phyloP scores from a whole-genome alignment of 805 yeast genomes.

The Yarrowia hollandica region DNA sequence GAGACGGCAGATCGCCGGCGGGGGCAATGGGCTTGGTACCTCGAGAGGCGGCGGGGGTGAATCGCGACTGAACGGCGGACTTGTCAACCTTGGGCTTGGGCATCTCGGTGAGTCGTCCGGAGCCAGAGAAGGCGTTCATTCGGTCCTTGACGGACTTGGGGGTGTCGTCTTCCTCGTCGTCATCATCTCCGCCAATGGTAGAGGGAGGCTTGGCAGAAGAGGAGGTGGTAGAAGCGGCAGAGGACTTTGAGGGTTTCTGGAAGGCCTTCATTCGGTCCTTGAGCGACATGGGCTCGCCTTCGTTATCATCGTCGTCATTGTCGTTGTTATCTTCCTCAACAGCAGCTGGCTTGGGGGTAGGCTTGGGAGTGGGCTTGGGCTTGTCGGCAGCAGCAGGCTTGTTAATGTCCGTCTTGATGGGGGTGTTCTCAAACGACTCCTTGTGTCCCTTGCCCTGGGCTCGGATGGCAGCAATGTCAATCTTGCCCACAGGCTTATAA shows the following conservation, averaged over 20 bases:
- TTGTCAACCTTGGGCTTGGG: constrained; percentile 60
- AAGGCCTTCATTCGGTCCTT: constrained; percentile 27
- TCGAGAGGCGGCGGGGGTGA: constrained; percentile 34
- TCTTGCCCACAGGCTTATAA: constrained; percentile 64
- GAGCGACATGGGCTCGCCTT: constrained; percentile 18
- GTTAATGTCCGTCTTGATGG: constrained; percentile 22
- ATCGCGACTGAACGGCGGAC: constrained; percentile 31
- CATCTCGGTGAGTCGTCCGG: constrained; percentile 57
- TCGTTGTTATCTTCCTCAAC: neutral
- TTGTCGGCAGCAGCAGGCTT: constrained; percentile 3
- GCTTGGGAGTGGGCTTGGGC: constrained; percentile 12
- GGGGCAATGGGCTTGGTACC: constrained; percentile 41
- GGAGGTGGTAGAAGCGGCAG: neutral
- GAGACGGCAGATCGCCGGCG: constrained; percentile 45
- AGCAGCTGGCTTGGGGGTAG: constrained; percentile 27
- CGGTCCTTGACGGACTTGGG: constrained; percentile 40
- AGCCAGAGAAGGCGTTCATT: constrained; percentile 42
- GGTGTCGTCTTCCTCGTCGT: constrained; percentile 34
- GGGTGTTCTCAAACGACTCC: constrained; percentile 30
- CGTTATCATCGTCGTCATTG: neutral
- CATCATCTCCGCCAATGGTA: constrained; percentile 12
- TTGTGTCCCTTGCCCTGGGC: constrained; percentile 41
- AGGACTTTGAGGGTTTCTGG: constrained; percentile 22
- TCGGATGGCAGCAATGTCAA: constrained; percentile 50
- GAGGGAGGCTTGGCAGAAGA: constrained; percentile 1